Evolutionary conservation across 768 basidiomycete species (phyloP), one percentile per base, ranked within the genome.

Genomic region (Tubosaeta sp.): DNA sequence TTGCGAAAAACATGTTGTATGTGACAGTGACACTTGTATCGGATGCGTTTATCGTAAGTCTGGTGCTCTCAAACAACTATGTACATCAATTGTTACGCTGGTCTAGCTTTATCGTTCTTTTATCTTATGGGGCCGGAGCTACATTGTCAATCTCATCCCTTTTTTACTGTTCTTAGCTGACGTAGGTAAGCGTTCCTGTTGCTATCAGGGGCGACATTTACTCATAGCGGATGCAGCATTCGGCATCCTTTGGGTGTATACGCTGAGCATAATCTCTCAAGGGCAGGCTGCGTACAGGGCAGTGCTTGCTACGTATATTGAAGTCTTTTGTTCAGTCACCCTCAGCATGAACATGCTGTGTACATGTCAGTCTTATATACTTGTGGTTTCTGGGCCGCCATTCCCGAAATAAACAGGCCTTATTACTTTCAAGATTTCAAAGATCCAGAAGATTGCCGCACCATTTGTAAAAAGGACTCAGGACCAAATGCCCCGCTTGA

Each of bases 201-300:
- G 29, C 9, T n/a, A 12, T 12, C 9, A 12, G 31, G 13, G 19
- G 25, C n/a, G 19, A 3, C 9, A 14, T 17, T 12, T 16, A 29
- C 10, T 10, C 17, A 26, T 22, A 10, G 14, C 11, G n/a, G 32
- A 25, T 33, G 13, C 31, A 49, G 48, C 4, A 14, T 12, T 29
- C 17, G 48, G 48, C 42, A 33, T 42, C 6, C 39, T 49, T 31
- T 49, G 22, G 48, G 38, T 42, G 11, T 42, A 49, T 39, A 49
- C 39, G 10, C 19, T 42, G 11, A 25, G 31, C 9, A 9, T 32
- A 33, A 19, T 25, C 19, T 6, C 19, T 13, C 17, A 9, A 11
- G 39, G 19, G 6, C 31, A 42, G 13, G 25, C 32, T 19, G 29
- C 25, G 14, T 42, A 42, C 11, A 9, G 17, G 2, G 39, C 41